Base-by-base conservation (phyloP, 371 early-diverging fungal genomes). In the Dentiscutata heterogama region DNA sequence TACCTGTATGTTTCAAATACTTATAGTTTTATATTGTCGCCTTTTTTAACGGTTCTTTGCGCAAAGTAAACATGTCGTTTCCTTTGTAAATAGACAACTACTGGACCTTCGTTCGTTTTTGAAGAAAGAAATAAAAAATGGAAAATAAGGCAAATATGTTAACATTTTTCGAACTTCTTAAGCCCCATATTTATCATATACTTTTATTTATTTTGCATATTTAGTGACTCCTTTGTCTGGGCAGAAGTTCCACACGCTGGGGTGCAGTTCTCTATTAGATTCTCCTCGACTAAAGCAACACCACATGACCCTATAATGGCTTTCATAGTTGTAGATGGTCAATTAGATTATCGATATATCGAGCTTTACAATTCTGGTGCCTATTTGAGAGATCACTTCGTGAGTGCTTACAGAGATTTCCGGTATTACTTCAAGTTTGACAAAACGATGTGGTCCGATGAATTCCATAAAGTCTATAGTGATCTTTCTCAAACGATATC, bases 261-360 rank as follows among this genome's bases (percentile, higher is more conserved):
- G 1, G 18, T 35, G 35, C 11, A 65, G 3, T 65, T 65, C 18
- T 20, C 29, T 31, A 16, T 31, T 35, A n/a, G 10, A 11, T 65
- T 65, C 10, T 65, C 65, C 13, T 65, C 65, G 35, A 18, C 65
- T 31, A 6, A 2, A 20, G 65, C 35, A 31, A 31, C 65, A 35
- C 65, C 65, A 31, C 35, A 35, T 16, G 27, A 2, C 18, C 65
- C 65, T 6, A 8, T 65, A 65, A 65, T 65, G 65, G 65, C 65
- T 65, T 65, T 18, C 35, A 18, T 65, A 5, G 65, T 65, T 65
- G 35, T 65, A 6, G 65, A 65, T 65, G 65, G 65, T 20, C 65
- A 65, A 65, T 65, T 65, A 35, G 65, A 65, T 31, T 65, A 65
- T 31, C 65, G 65, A 31, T 65, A 65, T 31, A 31, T 65, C 7